A percentile compares a stretch with the other conserved stretches of the same genome.
Evolutionary conservation across 805 yeast genomes (phyloP).

Genomic region (Isabelozyma pseudorhagii): DNA sequence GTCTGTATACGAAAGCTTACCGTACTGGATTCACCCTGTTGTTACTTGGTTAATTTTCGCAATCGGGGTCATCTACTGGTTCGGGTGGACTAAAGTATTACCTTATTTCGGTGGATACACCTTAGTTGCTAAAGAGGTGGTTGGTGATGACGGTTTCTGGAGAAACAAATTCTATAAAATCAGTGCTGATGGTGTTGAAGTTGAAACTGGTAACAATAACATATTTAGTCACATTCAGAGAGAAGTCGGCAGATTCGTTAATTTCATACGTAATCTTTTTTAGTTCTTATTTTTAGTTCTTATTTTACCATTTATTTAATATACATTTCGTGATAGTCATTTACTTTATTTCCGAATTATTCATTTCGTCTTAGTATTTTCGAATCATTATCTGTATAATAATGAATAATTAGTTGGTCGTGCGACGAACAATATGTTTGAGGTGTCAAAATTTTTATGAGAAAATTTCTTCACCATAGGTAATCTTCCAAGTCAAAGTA

Average conservation of each 20-base stretch:
- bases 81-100: constrained; percentile 55
- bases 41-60: constrained; percentile 77
- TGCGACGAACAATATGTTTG: background rate
- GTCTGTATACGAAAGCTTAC: constrained; percentile 64
- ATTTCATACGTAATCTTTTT: too few relatives aligned
- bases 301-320: too few relatives aligned
- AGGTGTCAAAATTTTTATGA: background rate
- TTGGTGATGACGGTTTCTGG: constrained; percentile 73
- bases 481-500: background rate
- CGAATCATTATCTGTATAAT: background rate
- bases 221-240: too few relatives aligned
- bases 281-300: too few relatives aligned
- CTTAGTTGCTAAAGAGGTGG: constrained; percentile 48
- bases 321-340: background rate
- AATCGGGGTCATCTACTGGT: constrained; percentile 64
- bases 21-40: constrained; percentile 78
- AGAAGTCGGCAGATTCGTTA: too few relatives aligned
- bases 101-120: constrained; percentile 56
- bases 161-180: constrained; percentile 53
- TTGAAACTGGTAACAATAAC: too few relatives aligned
- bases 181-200: constrained; percentile 4
- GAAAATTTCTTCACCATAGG: background rate
- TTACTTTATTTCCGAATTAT: background rate
- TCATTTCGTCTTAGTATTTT: too few relatives aligned
- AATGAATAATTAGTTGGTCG: background rate